Conservation (phyloP, 257 asterid genomes). For the Gentiana dahurica region DNA sequence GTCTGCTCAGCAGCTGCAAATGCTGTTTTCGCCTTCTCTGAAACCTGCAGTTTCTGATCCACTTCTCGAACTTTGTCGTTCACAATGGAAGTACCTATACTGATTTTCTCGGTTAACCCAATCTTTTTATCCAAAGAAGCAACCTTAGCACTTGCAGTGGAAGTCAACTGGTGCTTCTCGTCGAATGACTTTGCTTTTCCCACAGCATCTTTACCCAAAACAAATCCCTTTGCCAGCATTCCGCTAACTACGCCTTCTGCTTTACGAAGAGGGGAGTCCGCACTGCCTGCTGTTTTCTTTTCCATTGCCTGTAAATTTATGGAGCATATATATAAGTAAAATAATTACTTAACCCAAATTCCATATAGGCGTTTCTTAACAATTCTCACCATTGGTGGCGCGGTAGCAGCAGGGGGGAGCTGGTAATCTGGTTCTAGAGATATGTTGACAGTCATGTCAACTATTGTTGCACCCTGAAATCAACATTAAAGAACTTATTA, state of each 20-base stretch:
- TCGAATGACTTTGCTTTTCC: slow-evolving; percentile 70
- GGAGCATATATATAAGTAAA: slow-evolving; percentile 15
- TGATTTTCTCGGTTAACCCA: slow-evolving; percentile 70
- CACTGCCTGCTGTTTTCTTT: slow-evolving; percentile 28
- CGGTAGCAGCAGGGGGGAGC: slow-evolving; percentile 64
- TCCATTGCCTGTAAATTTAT: slow-evolving; percentile 30
- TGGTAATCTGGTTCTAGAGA: slow-evolving; percentile 48
- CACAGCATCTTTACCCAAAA: slow-evolving; percentile 77
- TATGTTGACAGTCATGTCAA: slow-evolving; percentile 66
- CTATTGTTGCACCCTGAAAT: slow-evolving; percentile 80
- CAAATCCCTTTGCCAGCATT: slow-evolving; percentile 87
- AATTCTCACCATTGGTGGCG: slow-evolving; percentile 36
- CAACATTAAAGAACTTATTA: not conserved
- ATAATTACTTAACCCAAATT: not conserved
- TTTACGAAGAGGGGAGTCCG: slow-evolving; percentile 61
- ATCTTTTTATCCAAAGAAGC: slow-evolving; percentile 59
- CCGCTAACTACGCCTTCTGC: slow-evolving; percentile 90
- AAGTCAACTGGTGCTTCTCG: slow-evolving; percentile 74
- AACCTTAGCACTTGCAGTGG: slow-evolving; percentile 79
- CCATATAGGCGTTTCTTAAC: not conserved
- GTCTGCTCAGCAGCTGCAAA: slow-evolving; percentile 79
- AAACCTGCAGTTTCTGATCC: slow-evolving; percentile 77
- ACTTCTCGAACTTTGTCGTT: slow-evolving; percentile 76
- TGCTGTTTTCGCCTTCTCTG: slow-evolving; percentile 83
- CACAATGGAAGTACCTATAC: slow-evolving; percentile 65